These are phyloP conservation scores for Podospora pseudopauciseta DNA, from an alignment of 495 filamentous ascomycete genomes.

Conservation along the genomic window DNA sequence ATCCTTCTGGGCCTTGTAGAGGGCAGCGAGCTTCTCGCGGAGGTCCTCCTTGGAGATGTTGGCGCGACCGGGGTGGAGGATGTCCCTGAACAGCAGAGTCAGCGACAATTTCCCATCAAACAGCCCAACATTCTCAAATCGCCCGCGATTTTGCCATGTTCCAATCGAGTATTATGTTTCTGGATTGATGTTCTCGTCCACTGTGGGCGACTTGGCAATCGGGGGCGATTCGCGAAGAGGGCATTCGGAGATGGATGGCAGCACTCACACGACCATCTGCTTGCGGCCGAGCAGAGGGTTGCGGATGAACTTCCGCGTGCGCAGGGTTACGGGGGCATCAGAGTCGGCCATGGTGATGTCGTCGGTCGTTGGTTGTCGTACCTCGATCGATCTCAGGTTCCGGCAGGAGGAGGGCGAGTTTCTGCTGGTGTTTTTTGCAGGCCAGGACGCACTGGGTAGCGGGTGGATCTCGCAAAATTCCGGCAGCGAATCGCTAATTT, in stretches of 20 bases:
- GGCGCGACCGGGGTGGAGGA: conserved; percentile 96
- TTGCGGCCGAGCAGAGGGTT: conserved; percentile 97
- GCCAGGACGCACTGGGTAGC: conserved; percentile 15
- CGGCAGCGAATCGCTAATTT: conserved; percentile 24
- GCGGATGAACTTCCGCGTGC: conserved; percentile 99
- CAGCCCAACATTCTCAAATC: conserved; percentile 10
- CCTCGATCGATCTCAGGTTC: conserved; percentile 24
- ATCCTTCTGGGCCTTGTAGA: conserved; percentile 98
- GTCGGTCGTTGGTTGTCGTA: conserved; percentile 28
- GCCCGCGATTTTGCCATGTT: neutral
- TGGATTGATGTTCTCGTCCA: neutral
- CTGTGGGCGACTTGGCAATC: conserved; percentile 2
- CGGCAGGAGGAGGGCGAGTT: conserved; percentile 27
- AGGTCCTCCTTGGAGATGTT: conserved; percentile 99
- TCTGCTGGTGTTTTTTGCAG: conserved; percentile 32
- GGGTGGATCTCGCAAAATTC: conserved; percentile 33
- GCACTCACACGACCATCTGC: conserved; percentile 99
- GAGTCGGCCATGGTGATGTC: conserved; percentile 73
- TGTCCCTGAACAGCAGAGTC: conserved; percentile 61
- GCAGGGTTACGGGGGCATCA: conserved; percentile 82
- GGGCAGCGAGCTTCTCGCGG: conserved; percentile 84
- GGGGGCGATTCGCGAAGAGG: conserved; percentile 6
- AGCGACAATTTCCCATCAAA: conserved; percentile 12
- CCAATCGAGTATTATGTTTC: neutral
- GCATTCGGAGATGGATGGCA: neutral